phyloP scores from a whole-genome alignment of 2,329 filamentous ascomycete species.

The Hypoxylon sp. region DNA sequence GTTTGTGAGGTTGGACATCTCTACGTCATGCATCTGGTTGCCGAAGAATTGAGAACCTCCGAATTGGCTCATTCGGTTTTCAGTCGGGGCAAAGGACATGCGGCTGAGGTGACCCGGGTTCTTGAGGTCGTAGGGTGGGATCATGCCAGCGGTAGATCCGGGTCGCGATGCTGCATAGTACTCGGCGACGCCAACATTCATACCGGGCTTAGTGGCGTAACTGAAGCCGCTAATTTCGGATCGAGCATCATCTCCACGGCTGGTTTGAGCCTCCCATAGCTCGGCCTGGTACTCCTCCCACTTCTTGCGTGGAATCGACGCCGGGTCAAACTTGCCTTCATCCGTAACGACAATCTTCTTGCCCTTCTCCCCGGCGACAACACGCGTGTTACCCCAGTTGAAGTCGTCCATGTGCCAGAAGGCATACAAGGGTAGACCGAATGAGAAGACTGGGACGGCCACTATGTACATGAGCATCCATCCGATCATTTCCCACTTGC shows the following conservation, averaged over 20 bases:
- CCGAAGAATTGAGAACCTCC: constrained; percentile 72
- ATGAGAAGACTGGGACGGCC: constrained; percentile 92
- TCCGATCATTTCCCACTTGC: constrained; percentile 99
- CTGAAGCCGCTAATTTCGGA: constrained; percentile 95
- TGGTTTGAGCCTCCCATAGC: constrained; percentile 93
- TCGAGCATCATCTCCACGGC: constrained; percentile 82
- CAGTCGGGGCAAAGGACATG: constrained; percentile 84
- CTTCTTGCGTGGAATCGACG: constrained; percentile 94
- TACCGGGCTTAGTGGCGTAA: constrained; percentile 87
- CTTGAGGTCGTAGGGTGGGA: constrained; percentile 61
- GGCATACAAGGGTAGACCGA: constrained; percentile 89
- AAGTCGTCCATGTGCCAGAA: constrained; percentile 99
- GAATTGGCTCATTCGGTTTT: constrained; percentile 75
- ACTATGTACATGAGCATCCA: constrained; percentile 98
- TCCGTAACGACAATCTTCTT: constrained; percentile 94
- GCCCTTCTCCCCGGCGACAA: constrained; percentile 94
- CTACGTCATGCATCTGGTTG: constrained; percentile 74
- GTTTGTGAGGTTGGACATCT: constrained; percentile 80
- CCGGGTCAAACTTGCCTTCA: constrained; percentile 97
- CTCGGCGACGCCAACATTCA: constrained; percentile 71
- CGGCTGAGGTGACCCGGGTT: constrained; percentile 69
- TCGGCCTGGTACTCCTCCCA: constrained; percentile 99
- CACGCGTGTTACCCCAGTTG: constrained; percentile 98
- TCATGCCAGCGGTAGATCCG: constrained; percentile 67
- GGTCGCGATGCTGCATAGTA: constrained; percentile 75